These are phyloP conservation scores for Medicago arabica DNA, from an alignment of 306 rosid species.

Conservation along the genomic window DNA sequence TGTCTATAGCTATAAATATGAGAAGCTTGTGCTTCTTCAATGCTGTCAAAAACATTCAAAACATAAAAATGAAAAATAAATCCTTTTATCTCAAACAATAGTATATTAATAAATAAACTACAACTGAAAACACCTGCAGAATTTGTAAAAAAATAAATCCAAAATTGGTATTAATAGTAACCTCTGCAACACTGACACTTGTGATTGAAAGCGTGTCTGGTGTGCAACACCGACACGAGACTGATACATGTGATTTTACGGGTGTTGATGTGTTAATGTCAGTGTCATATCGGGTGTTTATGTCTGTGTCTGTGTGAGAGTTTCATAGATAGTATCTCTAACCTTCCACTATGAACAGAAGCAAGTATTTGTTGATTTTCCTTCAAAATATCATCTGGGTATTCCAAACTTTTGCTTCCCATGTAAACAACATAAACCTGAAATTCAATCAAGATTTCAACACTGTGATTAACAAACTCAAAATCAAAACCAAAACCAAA, in stretches of 20 bases:
- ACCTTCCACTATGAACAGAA: constrained; percentile 73
- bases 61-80: constrained; percentile 2
- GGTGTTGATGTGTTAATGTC: no score
- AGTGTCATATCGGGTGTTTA: no score
- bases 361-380: constrained; percentile 77
- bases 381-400: constrained; percentile 58
- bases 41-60: constrained; percentile 51
- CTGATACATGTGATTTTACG: no score
- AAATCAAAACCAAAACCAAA: constrained; percentile 18
- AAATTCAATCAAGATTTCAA: constrained; percentile 37
- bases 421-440: constrained; percentile 85
- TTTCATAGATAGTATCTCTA: no score
- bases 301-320: no score
- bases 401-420: constrained; percentile 79
- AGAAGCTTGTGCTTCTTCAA: constrained; percentile 69
- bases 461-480: neutral
- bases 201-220: no score
- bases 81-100: neutral
- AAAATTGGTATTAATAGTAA: constrained; percentile 30
- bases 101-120: neutral
- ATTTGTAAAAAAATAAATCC: neutral
- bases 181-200: no score
- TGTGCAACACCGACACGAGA: no score
- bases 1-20: constrained; percentile 77
- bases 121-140: neutral